These are phyloP conservation scores for Gaultheria prostrata DNA, from an alignment of 148 eudicot species.

Conservation along the genomic window DNA sequence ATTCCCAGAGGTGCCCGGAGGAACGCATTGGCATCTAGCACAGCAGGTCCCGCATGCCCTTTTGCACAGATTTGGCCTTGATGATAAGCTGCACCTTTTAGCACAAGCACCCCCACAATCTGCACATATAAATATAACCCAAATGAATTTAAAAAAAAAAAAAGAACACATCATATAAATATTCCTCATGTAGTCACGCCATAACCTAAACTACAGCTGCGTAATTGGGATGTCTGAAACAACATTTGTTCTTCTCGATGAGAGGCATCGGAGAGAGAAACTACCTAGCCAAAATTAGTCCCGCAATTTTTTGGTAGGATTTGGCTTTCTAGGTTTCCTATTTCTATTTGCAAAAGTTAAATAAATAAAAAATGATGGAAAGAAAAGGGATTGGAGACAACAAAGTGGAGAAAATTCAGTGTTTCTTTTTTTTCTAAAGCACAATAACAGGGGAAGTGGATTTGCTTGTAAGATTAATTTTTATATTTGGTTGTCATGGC, in stretches of 20 bases:
- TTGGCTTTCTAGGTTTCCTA: background rate
- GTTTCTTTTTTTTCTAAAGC: background rate
- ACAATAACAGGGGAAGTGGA: background rate
- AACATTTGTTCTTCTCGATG: background rate
- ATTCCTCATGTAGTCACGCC: background rate
- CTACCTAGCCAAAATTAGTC: background rate
- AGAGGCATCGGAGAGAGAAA: background rate
- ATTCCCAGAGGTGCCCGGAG: slow-evolving; percentile 64
- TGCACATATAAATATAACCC: slow-evolving; percentile 10
- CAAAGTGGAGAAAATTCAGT: background rate
- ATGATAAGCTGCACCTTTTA: slow-evolving; percentile 41
- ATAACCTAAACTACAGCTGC: background rate
- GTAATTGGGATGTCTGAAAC: background rate
- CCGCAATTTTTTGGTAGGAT: background rate
- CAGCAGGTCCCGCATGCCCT: slow-evolving; percentile 72
- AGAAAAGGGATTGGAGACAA: background rate
- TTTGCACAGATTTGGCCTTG: slow-evolving; percentile 48
- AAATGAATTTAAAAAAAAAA: background rate
- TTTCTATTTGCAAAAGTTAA: background rate
- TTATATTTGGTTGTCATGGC: too few relatives aligned
- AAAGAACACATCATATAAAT: background rate
- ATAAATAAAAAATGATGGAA: background rate
- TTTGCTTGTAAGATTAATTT: too few relatives aligned
- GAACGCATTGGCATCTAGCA: slow-evolving; percentile 51
- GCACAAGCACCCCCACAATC: slow-evolving; percentile 55